phyloP scores from a whole-genome alignment of 1,284 basidiomycete genomes.

The Uromyces viciae-fabae region DNA sequence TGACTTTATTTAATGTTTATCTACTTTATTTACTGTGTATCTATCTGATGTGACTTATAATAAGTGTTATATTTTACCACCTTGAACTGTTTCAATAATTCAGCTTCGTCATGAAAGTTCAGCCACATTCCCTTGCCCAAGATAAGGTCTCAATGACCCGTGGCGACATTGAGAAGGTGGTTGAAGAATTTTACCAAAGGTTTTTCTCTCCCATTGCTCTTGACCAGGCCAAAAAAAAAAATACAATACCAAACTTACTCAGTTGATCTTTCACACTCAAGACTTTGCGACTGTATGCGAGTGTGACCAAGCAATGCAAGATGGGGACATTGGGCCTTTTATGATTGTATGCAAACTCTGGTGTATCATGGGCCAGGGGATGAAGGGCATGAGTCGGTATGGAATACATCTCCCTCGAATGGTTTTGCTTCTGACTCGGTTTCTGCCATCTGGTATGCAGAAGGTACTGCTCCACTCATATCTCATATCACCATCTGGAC shows the following conservation, averaged over 20 bases:
- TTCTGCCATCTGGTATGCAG: neutral
- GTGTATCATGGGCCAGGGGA: neutral
- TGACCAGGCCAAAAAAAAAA: neutral
- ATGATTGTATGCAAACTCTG: neutral
- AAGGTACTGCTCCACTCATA: neutral
- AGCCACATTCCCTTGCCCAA: neutral
- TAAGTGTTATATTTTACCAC: neutral
- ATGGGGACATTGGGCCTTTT: neutral
- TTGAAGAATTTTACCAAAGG: neutral
- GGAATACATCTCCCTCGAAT: neutral
- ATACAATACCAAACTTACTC: neutral
- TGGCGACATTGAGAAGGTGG: neutral
- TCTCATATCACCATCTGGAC: neutral
- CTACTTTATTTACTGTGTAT: too few relatives aligned
- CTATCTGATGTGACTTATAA: neutral
- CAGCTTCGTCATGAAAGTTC: neutral
- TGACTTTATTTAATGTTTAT: too few relatives aligned
- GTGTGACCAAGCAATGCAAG: neutral
- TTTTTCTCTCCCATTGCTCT: neutral
- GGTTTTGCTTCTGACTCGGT: neutral
- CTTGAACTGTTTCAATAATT: neutral
- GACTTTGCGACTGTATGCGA: neutral
- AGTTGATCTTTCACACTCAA: neutral
- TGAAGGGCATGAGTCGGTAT: neutral
- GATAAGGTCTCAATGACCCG: neutral